Evolutionary conservation across 1,139 yeast genomes (phyloP).

Genomic region (Blastobotrys persicus): DNA sequence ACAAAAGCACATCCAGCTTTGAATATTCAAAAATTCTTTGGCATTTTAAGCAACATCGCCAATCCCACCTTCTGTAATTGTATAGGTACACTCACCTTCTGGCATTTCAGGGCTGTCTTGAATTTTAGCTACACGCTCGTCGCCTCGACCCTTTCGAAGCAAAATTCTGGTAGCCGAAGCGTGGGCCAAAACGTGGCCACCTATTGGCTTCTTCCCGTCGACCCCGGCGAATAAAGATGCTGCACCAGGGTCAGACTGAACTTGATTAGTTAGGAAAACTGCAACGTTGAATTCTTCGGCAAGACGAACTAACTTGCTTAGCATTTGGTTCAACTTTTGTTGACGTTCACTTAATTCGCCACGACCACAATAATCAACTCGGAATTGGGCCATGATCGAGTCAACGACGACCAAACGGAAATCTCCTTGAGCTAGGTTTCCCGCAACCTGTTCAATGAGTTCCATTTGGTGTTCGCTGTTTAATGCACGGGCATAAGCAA

Average conservation of each 20-base stretch:
- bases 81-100: conserved; percentile 54
- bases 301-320: conserved; percentile 49
- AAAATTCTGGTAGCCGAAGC: conserved; percentile 62
- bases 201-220: conserved; percentile 64
- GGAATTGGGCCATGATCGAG: conserved; percentile 60
- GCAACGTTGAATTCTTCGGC: conserved; percentile 62
- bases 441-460: conserved; percentile 51
- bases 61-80: conserved; percentile 54
- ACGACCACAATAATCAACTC: conserved; percentile 59
- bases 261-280: conserved; percentile 60
- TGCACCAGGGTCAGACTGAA: conserved; percentile 69
- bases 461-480: conserved; percentile 64
- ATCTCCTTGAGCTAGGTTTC: conserved; percentile 49
- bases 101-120: conserved; percentile 67
- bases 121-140: conserved; percentile 58
- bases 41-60: conserved; percentile 44
- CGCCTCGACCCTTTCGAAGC: conserved; percentile 58
- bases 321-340: conserved; percentile 58
- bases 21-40: no score
- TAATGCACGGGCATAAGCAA: conserved; percentile 56
- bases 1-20: no score
- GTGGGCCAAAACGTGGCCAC: conserved; percentile 64
- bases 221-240: conserved; percentile 62
- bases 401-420: conserved; percentile 50
- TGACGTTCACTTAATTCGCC: conserved; percentile 62